Conservation (phyloP, 176 grass and related monocot genomes). For the Tuctoria greenei region DNA sequence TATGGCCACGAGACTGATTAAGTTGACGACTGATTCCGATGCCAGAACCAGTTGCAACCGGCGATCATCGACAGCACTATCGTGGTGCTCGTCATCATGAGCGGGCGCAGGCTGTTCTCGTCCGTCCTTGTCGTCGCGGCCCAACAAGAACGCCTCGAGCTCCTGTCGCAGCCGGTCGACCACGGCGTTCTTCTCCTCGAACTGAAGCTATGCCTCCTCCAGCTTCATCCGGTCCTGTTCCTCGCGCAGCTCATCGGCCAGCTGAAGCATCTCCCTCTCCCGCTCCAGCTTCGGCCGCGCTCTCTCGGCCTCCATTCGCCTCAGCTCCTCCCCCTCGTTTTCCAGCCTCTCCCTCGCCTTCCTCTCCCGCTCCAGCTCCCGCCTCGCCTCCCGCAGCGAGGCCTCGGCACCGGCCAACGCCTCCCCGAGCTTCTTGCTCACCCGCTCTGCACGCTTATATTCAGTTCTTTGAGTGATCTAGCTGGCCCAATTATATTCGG, state of each 20-base stretch:
- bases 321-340: slow-evolving; percentile 41
- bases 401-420: slow-evolving; percentile 46
- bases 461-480: too few species aligned
- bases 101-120: too few species aligned
- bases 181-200: slow-evolving; percentile 84
- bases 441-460: slow-evolving; percentile 54
- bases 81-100: too few species aligned
- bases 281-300: slow-evolving; percentile 54
- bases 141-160: slow-evolving; percentile 61
- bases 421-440: slow-evolving; percentile 53
- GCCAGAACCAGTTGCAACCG: background rate
- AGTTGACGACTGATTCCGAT: slow-evolving; percentile 3
- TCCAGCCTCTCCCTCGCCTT: slow-evolving; percentile 55
- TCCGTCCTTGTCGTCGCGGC: too few species aligned
- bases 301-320: slow-evolving; percentile 43
- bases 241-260: slow-evolving; percentile 82
- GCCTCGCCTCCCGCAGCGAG: slow-evolving; percentile 37
- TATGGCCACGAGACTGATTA: background rate
- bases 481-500: too few species aligned
- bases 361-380: slow-evolving; percentile 65
- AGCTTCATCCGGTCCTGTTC: slow-evolving; percentile 91
- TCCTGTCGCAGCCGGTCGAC: slow-evolving; percentile 66
- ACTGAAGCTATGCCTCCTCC: slow-evolving; percentile 67
- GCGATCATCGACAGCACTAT: too few species aligned
- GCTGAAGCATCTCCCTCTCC: slow-evolving; percentile 74